These are phyloP conservation scores for Aurantiochytrium sp. DNA, from an alignment of 108 stramenopile species.

Conservation along the genomic window DNA sequence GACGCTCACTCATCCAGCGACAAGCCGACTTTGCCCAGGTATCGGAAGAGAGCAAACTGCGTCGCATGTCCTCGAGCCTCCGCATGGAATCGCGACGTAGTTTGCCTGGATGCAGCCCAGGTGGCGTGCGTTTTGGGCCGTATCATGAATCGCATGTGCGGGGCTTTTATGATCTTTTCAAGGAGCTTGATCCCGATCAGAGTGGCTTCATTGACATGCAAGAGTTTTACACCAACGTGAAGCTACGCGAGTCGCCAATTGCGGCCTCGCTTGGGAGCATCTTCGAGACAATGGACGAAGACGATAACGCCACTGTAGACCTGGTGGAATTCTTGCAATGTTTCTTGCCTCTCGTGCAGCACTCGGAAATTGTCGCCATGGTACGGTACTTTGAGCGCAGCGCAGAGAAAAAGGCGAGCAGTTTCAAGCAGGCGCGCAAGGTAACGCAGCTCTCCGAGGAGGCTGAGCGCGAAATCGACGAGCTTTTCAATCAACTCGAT, in stretches of 20 bases:
- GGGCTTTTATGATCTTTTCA: not conserved
- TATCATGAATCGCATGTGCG: not conserved
- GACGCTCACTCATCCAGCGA: no score
- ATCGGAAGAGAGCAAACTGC: not conserved
- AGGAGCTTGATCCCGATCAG: not conserved
- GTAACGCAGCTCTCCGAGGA: not conserved
- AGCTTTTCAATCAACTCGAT: not conserved
- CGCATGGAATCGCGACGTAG: not conserved
- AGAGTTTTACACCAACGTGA: not conserved
- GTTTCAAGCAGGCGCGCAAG: not conserved
- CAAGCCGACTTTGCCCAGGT: no score
- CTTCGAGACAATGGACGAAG: slow-evolving; percentile 5
- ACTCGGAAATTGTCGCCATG: not conserved
- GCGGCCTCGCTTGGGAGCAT: not conserved
- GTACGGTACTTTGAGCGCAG: not conserved
- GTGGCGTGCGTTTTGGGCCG: not conserved
- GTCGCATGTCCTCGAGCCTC: not conserved
- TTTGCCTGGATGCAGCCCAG: not conserved
- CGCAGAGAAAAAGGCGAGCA: not conserved
- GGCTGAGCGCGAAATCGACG: not conserved
- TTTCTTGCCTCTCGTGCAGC: not conserved
- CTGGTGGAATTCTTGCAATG: not conserved
- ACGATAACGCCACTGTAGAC: not conserved
- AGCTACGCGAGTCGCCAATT: not conserved
- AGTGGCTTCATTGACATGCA: slow-evolving; percentile 2